These are phyloP conservation scores for Neurospora cerealis DNA, from an alignment of 495 filamentous ascomycete genomes.

Conservation along the genomic window DNA sequence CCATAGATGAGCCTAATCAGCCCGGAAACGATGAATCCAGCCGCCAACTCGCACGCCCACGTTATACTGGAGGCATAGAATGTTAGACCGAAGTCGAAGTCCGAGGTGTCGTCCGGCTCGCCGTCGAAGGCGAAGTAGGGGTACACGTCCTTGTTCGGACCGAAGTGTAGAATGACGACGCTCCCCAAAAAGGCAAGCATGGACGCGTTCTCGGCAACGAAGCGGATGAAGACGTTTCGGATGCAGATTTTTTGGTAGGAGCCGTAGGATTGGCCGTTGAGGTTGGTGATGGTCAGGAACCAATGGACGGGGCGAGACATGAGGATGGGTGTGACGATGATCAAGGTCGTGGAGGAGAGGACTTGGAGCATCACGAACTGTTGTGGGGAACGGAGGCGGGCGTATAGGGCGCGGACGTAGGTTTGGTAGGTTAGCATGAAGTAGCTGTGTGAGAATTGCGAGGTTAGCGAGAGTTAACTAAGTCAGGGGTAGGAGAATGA, in stretches of 20 bases:
- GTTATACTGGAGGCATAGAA: constrained; percentile 50
- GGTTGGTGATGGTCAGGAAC: constrained; percentile 32
- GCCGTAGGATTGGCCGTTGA: constrained; percentile 44
- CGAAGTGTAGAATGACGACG: constrained; percentile 51
- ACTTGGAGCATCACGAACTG: constrained; percentile 53
- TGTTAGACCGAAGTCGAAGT: constrained; percentile 46
- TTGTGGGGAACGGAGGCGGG: constrained; percentile 45
- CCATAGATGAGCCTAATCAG: constrained; percentile 43
- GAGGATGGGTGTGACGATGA: constrained; percentile 47
- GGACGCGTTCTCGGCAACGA: constrained; percentile 50
- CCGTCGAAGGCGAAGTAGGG: constrained; percentile 49
- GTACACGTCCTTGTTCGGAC: constrained; percentile 50
- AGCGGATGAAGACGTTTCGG: constrained; percentile 51
- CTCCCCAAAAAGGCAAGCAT: constrained; percentile 56
- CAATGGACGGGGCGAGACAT: constrained; percentile 50
- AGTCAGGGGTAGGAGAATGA: not conserved
- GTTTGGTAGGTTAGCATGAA: constrained; percentile 59
- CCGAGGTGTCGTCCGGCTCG: constrained; percentile 25
- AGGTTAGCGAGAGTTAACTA: not conserved
- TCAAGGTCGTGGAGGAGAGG: constrained; percentile 45
- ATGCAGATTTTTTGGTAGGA: constrained; percentile 51
- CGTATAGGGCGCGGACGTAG: constrained; percentile 59
- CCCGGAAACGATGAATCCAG: constrained; percentile 45
- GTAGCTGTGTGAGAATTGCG: constrained; percentile 34
- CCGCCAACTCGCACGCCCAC: constrained; percentile 50